Base-by-base conservation (phyloP, 306 rosid species). In the Lablab purpureus region DNA sequence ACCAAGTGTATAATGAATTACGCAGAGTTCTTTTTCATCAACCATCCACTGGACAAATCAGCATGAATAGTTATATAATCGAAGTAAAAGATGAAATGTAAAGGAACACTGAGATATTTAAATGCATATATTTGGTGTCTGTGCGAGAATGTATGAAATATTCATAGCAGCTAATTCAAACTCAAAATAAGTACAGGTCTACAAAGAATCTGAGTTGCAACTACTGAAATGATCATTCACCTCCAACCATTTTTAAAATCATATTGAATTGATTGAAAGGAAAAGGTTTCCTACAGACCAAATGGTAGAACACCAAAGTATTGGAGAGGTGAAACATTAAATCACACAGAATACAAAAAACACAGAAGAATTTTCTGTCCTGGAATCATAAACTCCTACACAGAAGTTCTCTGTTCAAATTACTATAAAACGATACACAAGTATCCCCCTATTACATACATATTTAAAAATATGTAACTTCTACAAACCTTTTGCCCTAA, bases 1-100 rank as follows among this genome's bases (percentile, higher is more conserved):
- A 32, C 99, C 99, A 1, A 96, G 93, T 7, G 96, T 94, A 78
- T 92, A 94, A 84, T 92, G 97, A 80, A 92, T 92, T 78, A 94
- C 94, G 51, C 78, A 86, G 45, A 94, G 94, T 81, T 80, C 97
- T 37, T 83, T 87, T 81, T 88, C 96, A 78, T 92, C 82, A 43
- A 94, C 97, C 97, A 94, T 94, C 98, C 97, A 94, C 98, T 91
- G 87, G 80, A 82, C 21, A 67, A 55, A 77, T 43, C 56, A 79
- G n/a, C 22, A 67, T 41, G 11, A 67, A 78, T 49, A 28, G 68
- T 83, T 34, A 86, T 28, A 80, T 67, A 56, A 52, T 52, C 67
- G 67, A 80, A 80, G 62, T 6, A 4, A 55, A 45, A 74, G 63
- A 32, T 43, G 45, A 47, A 46, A 67, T 30, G 55, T 14, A 66